Conservation (phyloP, 2,329 filamentous ascomycete species). For the Erysiphe neolycopersici region DNA sequence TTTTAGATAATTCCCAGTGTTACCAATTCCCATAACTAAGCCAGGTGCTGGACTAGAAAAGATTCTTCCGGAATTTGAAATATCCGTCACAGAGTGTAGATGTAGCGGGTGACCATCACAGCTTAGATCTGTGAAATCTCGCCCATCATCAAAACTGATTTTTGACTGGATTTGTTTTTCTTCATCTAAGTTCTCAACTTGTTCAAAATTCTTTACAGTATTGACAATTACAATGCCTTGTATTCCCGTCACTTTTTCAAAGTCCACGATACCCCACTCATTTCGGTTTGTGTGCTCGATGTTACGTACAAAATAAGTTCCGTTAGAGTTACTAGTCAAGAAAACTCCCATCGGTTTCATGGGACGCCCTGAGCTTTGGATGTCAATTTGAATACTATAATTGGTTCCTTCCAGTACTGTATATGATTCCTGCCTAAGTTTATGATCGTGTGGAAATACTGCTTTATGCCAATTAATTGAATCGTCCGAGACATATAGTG, state of each 20-base stretch:
- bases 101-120: constrained; percentile 42
- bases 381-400: constrained; percentile 92
- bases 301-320: constrained; percentile 84
- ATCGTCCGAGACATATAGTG: constrained; percentile 70
- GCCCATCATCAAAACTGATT: constrained; percentile 89
- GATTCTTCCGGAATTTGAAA: constrained; percentile 57
- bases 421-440: constrained; percentile 59
- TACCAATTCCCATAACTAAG: constrained; percentile 80
- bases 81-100: constrained; percentile 72
- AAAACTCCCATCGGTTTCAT: constrained; percentile 57
- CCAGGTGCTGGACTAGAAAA: constrained; percentile 89
- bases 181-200: constrained; percentile 29
- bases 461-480: constrained; percentile 71
- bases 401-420: constrained; percentile 89
- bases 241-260: constrained; percentile 76
- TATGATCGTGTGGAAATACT: constrained; percentile 63
- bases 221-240: constrained; percentile 87
- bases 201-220: constrained; percentile 60
- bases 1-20: constrained; percentile 50
- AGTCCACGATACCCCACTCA: constrained; percentile 52
- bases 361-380: constrained; percentile 37
- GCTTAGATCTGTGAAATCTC: constrained; percentile 53
- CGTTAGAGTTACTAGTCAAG: constrained; percentile 92
- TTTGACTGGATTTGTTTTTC: constrained; percentile 46
- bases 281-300: constrained; percentile 82